Conservation (phyloP, 345 rosid species). For the Boechera divaricarpa region DNA sequence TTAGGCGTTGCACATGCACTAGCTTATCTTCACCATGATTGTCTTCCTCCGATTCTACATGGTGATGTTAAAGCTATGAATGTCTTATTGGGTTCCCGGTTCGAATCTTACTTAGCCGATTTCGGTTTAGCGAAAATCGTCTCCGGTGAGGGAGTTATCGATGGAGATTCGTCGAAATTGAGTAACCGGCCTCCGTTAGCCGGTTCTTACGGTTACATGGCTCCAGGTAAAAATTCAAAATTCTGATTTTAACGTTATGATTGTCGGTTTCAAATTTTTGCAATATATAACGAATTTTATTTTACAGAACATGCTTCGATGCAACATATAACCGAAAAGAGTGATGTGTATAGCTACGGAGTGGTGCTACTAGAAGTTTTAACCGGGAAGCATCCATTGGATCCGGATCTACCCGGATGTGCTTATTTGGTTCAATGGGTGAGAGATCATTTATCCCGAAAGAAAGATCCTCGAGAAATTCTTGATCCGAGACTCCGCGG, state of each 20-base stretch:
- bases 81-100: slow-evolving; percentile 71
- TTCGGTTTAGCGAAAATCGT: slow-evolving; percentile 81
- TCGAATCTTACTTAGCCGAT: slow-evolving; percentile 84
- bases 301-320: slow-evolving; percentile 77
- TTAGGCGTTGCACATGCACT: slow-evolving; percentile 91
- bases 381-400: slow-evolving; percentile 92
- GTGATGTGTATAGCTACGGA: slow-evolving; percentile 93
- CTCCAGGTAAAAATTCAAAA: slow-evolving; percentile 65
- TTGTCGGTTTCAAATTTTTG: background rate
- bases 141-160: slow-evolving; percentile 26
- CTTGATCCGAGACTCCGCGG: slow-evolving; percentile 82
- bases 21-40: slow-evolving; percentile 92
- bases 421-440: slow-evolving; percentile 91
- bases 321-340: slow-evolving; percentile 81
- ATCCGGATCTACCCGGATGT: slow-evolving; percentile 84
- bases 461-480: slow-evolving; percentile 62
- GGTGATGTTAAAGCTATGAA: slow-evolving; percentile 97
- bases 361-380: slow-evolving; percentile 80
- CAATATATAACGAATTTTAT: background rate
- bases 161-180: slow-evolving; percentile 50
- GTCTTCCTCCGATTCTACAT: slow-evolving; percentile 83
- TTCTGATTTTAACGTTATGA: background rate
- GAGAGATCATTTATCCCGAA: slow-evolving; percentile 71
- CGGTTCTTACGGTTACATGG: slow-evolving; percentile 98
- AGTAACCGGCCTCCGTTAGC: slow-evolving; percentile 74